A percentile compares a stretch with the other conserved stretches of the same genome.
phyloP scores from a whole-genome alignment of 192 early-diverging fungal species.

The Backusella circina region DNA sequence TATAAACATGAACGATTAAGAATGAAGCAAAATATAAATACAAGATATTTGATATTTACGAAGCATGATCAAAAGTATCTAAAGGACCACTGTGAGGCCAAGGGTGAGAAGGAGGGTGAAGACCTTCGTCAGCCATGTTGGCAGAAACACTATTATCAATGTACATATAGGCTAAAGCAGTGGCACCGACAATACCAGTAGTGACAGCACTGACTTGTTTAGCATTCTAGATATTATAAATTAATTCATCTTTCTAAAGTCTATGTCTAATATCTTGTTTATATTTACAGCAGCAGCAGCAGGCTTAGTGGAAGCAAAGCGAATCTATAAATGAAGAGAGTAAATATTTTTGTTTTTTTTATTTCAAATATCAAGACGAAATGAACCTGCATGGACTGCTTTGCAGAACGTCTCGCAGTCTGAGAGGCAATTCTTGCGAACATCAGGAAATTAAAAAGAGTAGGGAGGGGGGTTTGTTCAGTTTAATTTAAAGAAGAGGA shows the following conservation, averaged over 20 bases:
- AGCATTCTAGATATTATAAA: slow-evolving; percentile 22
- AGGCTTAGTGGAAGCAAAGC: slow-evolving; percentile 37
- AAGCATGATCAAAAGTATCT: slow-evolving; percentile 89
- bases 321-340: slow-evolving; percentile 17
- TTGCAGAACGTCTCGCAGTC: slow-evolving; percentile 30
- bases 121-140: slow-evolving; percentile 87
- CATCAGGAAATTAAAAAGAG: slow-evolving; percentile 18
- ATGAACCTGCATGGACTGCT: slow-evolving; percentile 17
- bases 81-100: slow-evolving; percentile 83
- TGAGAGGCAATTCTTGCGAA: slow-evolving; percentile 38
- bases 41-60: slow-evolving; percentile 42
- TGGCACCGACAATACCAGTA: slow-evolving; percentile 58
- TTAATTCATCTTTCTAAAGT: not conserved
- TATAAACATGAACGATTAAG: slow-evolving; percentile 24
- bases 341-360: not conserved
- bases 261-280: not conserved
- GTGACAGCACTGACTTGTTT: slow-evolving; percentile 35
- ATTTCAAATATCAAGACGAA: not conserved
- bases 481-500: not conserved
- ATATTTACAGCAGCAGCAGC: slow-evolving; percentile 25
- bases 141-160: slow-evolving; percentile 51
- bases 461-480: not conserved
- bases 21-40: not conserved
- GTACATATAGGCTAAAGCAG: slow-evolving; percentile 47
- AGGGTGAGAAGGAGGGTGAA: slow-evolving; percentile 85